These are phyloP conservation scores for Leccinum rimulosum DNA, from an alignment of 768 basidiomycete species.

Conservation along the genomic window DNA sequence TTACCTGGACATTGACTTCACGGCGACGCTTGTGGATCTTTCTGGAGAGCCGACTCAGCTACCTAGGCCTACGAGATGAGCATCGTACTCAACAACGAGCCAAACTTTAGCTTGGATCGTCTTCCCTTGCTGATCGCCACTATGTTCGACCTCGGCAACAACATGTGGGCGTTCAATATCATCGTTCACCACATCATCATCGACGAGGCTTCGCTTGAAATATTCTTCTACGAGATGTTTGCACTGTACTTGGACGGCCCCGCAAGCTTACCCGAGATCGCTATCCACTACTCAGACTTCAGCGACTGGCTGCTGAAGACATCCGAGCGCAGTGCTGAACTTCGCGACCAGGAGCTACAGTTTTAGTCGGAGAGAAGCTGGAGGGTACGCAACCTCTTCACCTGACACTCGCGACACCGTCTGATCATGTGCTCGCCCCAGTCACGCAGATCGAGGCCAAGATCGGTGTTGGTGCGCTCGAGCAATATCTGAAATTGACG, in stretches of 20 bases:
- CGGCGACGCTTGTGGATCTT: conserved; percentile 25
- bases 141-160: conserved; percentile 24
- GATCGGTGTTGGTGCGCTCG: conserved; percentile 17
- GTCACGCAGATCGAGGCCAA: conserved; percentile 28
- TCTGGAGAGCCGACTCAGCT: conserved; percentile 22
- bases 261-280: conserved; percentile 23
- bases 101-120: conserved; percentile 26
- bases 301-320: conserved; percentile 28
- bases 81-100: conserved; percentile 21
- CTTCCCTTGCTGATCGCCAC: conserved; percentile 25
- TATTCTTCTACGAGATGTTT: conserved; percentile 32
- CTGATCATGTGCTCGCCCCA: conserved; percentile 26
- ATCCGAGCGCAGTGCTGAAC: conserved; percentile 26
- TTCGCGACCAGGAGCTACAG: conserved; percentile 24
- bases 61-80: conserved; percentile 32
- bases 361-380: conserved; percentile 25
- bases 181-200: conserved; percentile 33
- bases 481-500: conserved; percentile 21
- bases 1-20: conserved; percentile 28
- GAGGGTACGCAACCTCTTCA: conserved; percentile 17
- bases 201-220: conserved; percentile 28
- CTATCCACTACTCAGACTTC: conserved; percentile 22
- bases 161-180: conserved; percentile 28
- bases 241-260: conserved; percentile 26
- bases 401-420: conserved; percentile 27